Percentiles rank a stretch among this genome's conserved stretches.
These are phyloP conservation scores for Dictyostelium capitatum DNA, from an alignment of 78 protist genomes.

Conservation along the genomic window DNA sequence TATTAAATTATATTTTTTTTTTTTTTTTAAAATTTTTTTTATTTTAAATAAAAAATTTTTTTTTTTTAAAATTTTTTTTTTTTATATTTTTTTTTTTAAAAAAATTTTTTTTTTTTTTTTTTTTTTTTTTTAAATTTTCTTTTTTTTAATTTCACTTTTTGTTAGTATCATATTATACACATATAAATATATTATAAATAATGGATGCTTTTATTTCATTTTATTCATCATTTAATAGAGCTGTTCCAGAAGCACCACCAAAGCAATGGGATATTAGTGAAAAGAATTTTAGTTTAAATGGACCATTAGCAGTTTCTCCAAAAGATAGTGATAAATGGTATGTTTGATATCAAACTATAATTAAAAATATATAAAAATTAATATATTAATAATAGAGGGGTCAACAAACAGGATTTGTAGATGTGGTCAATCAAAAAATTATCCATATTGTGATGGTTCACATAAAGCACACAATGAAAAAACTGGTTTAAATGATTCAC, in stretches of 20 bases:
- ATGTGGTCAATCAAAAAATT: conserved; percentile 74
- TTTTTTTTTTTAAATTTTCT: background rate
- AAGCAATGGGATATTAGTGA: conserved; percentile 46
- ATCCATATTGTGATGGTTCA: conserved; percentile 68
- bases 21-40: too few species aligned
- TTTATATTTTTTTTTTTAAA: too few species aligned
- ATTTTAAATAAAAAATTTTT: too few species aligned
- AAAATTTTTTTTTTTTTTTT: background rate
- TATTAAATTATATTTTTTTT: too few species aligned
- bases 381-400: background rate
- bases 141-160: too few species aligned
- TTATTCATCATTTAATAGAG: background rate
- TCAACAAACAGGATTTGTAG: conserved; percentile 67
- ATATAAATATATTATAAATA: too few species aligned
- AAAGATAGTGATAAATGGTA: conserved; percentile 32
- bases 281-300: conserved; percentile 34
- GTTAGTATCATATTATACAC: too few species aligned
- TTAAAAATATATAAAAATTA: background rate
- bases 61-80: too few species aligned
- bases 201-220: background rate
- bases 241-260: conserved; percentile 23
- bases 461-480: conserved; percentile 24
- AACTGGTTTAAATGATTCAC: conserved; percentile 3
- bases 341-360: background rate
- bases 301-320: conserved; percentile 65